A percentile compares a stretch with the other conserved stretches of the same genome.
Evolutionary conservation across 2,329 filamentous ascomycete genomes (phyloP).

Genomic region (Aschersonia sp.): DNA sequence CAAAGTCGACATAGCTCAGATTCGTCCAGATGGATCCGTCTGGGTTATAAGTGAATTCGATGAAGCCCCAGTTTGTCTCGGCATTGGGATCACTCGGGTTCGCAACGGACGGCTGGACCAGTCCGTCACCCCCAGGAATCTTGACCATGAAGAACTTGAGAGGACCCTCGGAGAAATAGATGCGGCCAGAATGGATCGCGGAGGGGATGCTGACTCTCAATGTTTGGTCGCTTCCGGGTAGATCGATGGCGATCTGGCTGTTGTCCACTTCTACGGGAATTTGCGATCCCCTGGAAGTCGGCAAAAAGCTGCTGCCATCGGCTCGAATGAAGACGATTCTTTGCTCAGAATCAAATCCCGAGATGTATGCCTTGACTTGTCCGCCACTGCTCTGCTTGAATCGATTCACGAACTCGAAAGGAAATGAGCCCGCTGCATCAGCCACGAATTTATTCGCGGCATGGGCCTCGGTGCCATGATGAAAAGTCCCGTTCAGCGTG

Average conservation of each 20-base stretch:
- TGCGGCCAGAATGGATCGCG: conserved; percentile 23
- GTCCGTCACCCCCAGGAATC: conserved; percentile 13
- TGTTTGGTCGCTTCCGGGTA: conserved; percentile 19
- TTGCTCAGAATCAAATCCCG: conserved; percentile 24
- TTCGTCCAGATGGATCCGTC: conserved; percentile 28
- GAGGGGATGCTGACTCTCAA: conserved; percentile 24
- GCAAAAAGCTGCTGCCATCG: conserved; percentile 27
- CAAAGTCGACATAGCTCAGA: conserved; percentile 36
- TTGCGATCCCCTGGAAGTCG: conserved; percentile 18
- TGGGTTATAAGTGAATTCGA: conserved; percentile 30
- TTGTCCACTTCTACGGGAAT: conserved; percentile 20
- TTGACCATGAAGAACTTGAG: conserved; percentile 27
- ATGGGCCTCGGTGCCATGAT: not conserved
- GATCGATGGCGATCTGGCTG: conserved; percentile 25
- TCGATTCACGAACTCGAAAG: conserved; percentile 27
- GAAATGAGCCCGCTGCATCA: conserved; percentile 7
- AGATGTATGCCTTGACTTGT: conserved; percentile 28
- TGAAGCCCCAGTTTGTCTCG: conserved; percentile 32
- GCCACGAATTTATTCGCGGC: not conserved
- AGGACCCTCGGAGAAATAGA: conserved; percentile 29
- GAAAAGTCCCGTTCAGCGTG: conserved; percentile 23
- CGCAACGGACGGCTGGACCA: conserved; percentile 33
- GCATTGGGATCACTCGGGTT: conserved; percentile 28
- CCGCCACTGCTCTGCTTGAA: conserved; percentile 13
- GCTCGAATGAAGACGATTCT: conserved; percentile 27